Percentiles rank a stretch among this genome's conserved stretches.
These are phyloP conservation scores for Pseudogymnoascus sp. DNA, from an alignment of 2,329 filamentous ascomycete genomes.

Conservation along the genomic window DNA sequence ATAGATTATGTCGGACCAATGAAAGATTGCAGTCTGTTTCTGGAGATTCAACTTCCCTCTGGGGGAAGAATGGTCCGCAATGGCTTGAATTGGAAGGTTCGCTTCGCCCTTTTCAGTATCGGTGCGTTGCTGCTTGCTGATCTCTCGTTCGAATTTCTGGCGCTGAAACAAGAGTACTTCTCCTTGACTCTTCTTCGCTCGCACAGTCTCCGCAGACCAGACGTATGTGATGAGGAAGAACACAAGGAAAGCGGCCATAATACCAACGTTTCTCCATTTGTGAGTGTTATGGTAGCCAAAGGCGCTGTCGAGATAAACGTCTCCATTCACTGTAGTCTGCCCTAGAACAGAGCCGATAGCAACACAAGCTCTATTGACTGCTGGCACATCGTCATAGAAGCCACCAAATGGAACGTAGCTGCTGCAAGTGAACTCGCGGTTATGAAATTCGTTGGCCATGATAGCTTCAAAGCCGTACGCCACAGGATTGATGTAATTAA, in stretches of 20 bases:
- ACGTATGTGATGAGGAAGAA: conserved; percentile 48
- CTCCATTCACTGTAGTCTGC: conserved; percentile 43
- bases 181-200: conserved; percentile 64
- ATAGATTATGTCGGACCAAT: conserved; percentile 64
- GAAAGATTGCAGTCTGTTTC: conserved; percentile 64
- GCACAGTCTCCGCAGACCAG: conserved; percentile 57
- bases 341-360: conserved; percentile 55
- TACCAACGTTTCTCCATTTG: conserved; percentile 54
- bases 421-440: conserved; percentile 43
- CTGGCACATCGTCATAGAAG: conserved; percentile 37
- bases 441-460: conserved; percentile 63
- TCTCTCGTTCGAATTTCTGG: conserved; percentile 17
- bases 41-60: conserved; percentile 61
- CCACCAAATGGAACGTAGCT: conserved; percentile 44
- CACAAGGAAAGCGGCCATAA: conserved; percentile 55
- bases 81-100: conserved; percentile 20
- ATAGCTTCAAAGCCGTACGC: conserved; percentile 63
- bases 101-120: conserved; percentile 13
- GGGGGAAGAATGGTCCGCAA: conserved; percentile 45
- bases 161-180: conserved; percentile 69
- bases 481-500: conserved; percentile 59
- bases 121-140: conserved; percentile 12
- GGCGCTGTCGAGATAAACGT: conserved; percentile 48
- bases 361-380: conserved; percentile 43
- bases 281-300: conserved; percentile 45